These are phyloP conservation scores for Chaetomiaceae sp. DNA, from an alignment of 2,329 filamentous ascomycete species.

Conservation along the genomic window DNA sequence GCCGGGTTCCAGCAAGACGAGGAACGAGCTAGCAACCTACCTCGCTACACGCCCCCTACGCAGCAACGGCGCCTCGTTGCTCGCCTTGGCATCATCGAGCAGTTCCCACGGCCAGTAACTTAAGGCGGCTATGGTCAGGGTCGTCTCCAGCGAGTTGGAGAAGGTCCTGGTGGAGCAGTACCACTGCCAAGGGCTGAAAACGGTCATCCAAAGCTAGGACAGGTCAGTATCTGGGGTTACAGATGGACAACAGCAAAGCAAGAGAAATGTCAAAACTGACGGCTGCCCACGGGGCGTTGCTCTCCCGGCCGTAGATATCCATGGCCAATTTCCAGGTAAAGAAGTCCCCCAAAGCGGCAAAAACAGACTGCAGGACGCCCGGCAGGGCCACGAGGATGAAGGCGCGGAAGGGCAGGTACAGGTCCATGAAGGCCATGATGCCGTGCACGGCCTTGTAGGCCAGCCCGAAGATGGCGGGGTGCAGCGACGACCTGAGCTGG, in stretches of 20 bases:
- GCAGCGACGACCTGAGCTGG: conserved; percentile 80
- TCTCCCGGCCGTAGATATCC: conserved; percentile 62
- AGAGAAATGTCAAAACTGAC: conserved; percentile 48
- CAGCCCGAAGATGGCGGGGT: conserved; percentile 78
- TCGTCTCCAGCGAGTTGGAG: conserved; percentile 91
- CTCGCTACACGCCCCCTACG: conserved; percentile 16
- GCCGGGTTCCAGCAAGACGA: background rate
- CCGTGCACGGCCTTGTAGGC: conserved; percentile 60
- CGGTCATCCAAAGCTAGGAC: conserved; percentile 58
- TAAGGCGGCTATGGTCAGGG: conserved; percentile 72
- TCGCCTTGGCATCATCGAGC: conserved; percentile 37
- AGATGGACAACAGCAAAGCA: background rate
- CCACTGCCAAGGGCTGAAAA: conserved; percentile 89
- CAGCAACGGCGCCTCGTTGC: conserved; percentile 35
- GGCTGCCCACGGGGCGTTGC: conserved; percentile 59
- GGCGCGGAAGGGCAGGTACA: conserved; percentile 52
- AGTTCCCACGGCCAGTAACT: conserved; percentile 83
- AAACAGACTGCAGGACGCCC: conserved; percentile 66
- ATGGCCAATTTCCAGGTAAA: conserved; percentile 80
- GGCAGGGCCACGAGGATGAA: conserved; percentile 66
- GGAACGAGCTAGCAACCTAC: conserved; percentile 23
- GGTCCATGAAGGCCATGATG: conserved; percentile 47
- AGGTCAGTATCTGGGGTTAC: background rate
- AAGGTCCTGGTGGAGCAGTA: conserved; percentile 90
- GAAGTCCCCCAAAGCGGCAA: conserved; percentile 75